A percentile compares a stretch with the other conserved stretches of the same genome.
phyloP scores from a whole-genome alignment of 306 rosid genomes.

The Cyamopsis tetragonoloba region DNA sequence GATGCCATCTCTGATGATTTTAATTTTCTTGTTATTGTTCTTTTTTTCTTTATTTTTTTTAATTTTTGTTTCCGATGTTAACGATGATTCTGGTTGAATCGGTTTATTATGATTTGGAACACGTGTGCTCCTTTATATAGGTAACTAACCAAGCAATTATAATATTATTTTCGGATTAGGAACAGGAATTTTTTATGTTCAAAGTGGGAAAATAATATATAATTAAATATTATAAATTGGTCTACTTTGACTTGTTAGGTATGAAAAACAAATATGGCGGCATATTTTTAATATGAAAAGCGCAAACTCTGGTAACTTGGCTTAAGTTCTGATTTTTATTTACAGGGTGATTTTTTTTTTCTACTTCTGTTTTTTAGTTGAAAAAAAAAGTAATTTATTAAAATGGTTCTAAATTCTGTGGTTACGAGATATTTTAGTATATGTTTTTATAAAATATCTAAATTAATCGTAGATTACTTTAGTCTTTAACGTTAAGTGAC shows the following conservation, averaged over 20 bases:
- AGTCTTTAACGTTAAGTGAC: too few species aligned
- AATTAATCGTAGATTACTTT: too few species aligned
- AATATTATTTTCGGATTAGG: too few species aligned
- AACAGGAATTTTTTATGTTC: too few species aligned
- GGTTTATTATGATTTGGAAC: background rate
- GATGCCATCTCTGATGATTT: slow-evolving; percentile 19
- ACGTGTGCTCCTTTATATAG: background rate
- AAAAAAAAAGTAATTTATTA: too few species aligned
- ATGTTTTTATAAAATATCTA: too few species aligned
- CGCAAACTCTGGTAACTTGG: background rate
- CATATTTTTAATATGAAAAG: background rate
- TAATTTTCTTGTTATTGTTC: too few species aligned
- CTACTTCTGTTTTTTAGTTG: background rate
- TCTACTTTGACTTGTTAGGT: background rate
- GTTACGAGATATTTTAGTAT: too few species aligned
- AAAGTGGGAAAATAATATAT: background rate
- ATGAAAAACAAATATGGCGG: background rate
- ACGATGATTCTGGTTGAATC: background rate
- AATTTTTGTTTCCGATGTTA: too few species aligned
- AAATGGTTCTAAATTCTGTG: too few species aligned
- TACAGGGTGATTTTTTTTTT: background rate
- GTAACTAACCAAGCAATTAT: background rate
- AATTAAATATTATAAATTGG: too few species aligned
- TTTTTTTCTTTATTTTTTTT: background rate
- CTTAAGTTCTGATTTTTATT: too few species aligned